phyloP scores from a whole-genome alignment of 108 stramenopile species.

The Cyclotella baltica region DNA sequence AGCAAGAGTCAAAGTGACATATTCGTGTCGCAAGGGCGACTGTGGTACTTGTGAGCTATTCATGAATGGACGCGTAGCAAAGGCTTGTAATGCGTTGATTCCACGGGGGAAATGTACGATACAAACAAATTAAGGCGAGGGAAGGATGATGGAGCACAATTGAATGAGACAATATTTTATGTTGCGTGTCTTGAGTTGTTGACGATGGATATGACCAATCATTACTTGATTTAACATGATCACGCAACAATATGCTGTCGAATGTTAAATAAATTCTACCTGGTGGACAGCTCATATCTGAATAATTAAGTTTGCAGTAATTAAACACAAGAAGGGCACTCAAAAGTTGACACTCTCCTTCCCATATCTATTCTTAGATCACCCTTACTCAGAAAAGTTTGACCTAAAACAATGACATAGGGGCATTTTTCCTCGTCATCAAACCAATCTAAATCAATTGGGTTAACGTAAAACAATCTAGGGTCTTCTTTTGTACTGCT shows the following conservation, averaged over 20 bases:
- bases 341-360: slow-evolving; percentile 37
- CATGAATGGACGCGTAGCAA: slow-evolving; percentile 60
- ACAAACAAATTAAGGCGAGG: slow-evolving; percentile 38
- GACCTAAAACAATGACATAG: slow-evolving; percentile 52
- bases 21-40: slow-evolving; percentile 55
- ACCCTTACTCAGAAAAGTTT: slow-evolving; percentile 49
- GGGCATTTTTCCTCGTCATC: slow-evolving; percentile 39
- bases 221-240: too few relatives aligned
- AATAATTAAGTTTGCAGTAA: too few relatives aligned
- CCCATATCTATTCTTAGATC: slow-evolving; percentile 50
- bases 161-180: background rate
- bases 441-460: slow-evolving; percentile 61
- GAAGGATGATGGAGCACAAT: background rate
- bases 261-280: too few relatives aligned
- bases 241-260: too few relatives aligned
- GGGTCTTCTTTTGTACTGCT: slow-evolving; percentile 36
- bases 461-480: slow-evolving; percentile 31
- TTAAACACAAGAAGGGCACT: too few relatives aligned
- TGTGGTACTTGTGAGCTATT: slow-evolving; percentile 64
- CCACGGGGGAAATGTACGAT: slow-evolving; percentile 58
- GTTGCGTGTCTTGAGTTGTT: background rate
- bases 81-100: slow-evolving; percentile 59
- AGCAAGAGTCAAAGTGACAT: slow-evolving; percentile 58
- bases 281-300: too few relatives aligned
- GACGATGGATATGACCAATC: too few relatives aligned